phyloP scores from a whole-genome alignment of 768 basidiomycete genomes.

The Sistotremastrum suecicum region DNA sequence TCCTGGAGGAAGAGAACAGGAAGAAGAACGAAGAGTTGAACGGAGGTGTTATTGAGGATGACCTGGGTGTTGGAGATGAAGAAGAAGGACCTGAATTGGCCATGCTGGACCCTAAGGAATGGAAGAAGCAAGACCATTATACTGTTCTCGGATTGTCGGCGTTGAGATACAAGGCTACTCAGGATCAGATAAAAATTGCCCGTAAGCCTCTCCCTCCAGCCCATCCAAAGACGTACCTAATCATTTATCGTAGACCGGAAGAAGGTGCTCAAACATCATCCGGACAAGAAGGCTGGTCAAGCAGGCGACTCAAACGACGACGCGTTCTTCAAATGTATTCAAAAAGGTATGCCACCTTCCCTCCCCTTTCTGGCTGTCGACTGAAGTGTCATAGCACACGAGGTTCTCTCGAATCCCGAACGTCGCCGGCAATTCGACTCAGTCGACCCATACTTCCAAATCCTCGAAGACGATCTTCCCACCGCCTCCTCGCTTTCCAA shows the following conservation, averaged over 20 bases:
- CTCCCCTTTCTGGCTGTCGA: neutral
- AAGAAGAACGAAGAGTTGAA: slow-evolving; percentile 34
- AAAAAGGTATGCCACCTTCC: slow-evolving; percentile 40
- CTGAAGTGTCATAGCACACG: slow-evolving; percentile 43
- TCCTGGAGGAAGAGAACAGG: slow-evolving; percentile 37
- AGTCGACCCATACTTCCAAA: slow-evolving; percentile 67
- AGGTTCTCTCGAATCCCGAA: slow-evolving; percentile 77
- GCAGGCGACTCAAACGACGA: slow-evolving; percentile 88
- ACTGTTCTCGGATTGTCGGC: slow-evolving; percentile 90
- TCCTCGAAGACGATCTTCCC: slow-evolving; percentile 68
- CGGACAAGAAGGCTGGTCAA: slow-evolving; percentile 81
- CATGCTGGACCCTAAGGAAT: slow-evolving; percentile 86
- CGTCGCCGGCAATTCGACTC: slow-evolving; percentile 93
- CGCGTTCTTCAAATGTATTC: slow-evolving; percentile 98
- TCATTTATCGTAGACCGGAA: slow-evolving; percentile 60
- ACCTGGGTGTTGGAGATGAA: slow-evolving; percentile 89
- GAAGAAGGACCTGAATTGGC: slow-evolving; percentile 59
- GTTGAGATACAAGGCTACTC: slow-evolving; percentile 72
- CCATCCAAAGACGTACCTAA: neutral
- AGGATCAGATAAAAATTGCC: slow-evolving; percentile 91
- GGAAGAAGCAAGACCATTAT: slow-evolving; percentile 99
- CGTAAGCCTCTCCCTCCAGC: slow-evolving; percentile 41
- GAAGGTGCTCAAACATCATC: slow-evolving; percentile 98
- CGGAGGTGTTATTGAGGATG: slow-evolving; percentile 46
- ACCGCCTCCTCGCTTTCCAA: slow-evolving; percentile 43